Conservation (phyloP, 805 yeast species). For the Spathaspora arborariae region DNA sequence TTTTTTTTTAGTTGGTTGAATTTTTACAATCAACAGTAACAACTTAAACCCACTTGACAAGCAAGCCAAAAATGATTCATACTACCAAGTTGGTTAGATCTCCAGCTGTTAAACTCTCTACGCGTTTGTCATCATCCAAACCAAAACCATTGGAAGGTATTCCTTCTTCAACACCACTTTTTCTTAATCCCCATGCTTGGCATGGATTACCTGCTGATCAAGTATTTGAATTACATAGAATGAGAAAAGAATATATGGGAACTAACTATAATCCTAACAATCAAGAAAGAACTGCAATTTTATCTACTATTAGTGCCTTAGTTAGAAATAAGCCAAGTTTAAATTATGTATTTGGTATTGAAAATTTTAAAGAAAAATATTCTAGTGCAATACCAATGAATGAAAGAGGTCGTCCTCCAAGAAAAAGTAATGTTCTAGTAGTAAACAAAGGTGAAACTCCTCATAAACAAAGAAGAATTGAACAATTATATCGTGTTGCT, state of each 20-base stretch:
- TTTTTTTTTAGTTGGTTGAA: neutral
- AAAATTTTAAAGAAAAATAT: constrained; percentile 38
- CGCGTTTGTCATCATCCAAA: neutral
- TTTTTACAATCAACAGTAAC: neutral
- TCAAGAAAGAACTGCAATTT: constrained; percentile 53
- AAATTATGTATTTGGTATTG: constrained; percentile 39
- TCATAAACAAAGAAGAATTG: constrained; percentile 60
- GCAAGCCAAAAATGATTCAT: neutral
- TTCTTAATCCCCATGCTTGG: constrained; percentile 69
- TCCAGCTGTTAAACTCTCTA: neutral
- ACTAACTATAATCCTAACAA: constrained; percentile 49
- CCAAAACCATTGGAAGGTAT: neutral
- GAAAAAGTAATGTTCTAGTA: constrained; percentile 32
- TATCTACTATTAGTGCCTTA: constrained; percentile 34
- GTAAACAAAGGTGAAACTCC: constrained; percentile 33
- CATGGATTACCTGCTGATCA: constrained; percentile 60
- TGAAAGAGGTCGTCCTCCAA: constrained; percentile 36
- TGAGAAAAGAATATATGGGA: constrained; percentile 47
- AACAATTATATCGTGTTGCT: constrained; percentile 75
- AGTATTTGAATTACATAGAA: constrained; percentile 56
- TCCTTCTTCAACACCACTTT: constrained; percentile 24
- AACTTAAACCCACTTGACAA: neutral
- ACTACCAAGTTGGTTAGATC: neutral
- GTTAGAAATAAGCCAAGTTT: constrained; percentile 26
- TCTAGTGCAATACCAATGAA: constrained; percentile 39